Evolutionary conservation across 78 protist genomes (phyloP), one percentile per base, ranked within the genome.

Genomic region (Polysphondylium violaceum): DNA sequence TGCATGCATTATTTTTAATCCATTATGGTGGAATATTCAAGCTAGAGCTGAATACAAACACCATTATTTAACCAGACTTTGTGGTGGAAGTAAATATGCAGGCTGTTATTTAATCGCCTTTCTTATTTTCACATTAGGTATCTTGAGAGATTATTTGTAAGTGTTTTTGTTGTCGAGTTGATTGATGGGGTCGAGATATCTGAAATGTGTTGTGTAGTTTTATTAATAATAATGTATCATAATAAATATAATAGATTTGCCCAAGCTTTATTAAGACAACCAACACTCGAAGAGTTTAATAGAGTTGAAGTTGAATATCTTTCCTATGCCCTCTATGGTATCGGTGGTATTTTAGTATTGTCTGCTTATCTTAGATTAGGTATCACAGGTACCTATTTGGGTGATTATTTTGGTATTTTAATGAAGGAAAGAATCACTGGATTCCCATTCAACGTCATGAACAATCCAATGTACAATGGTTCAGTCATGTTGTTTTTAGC

Each of bases 351-450:
- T 35, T 58, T 96, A 8, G 97, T 93, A 36, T 33, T 47, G 12
- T 23, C 94, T 16, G 56, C 96, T 27, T 60, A 78, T 31, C 29
- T 16, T 7, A 74, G 87, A 29, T 93, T 96, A 47, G 98, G 98
- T 23, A 64, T 96, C 68, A 96, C 98, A 6, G 98, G 98, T 29
- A 95, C 98, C 23, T 95, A 93, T 72, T 78, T 95, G 3, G 98
- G 96, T 33, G 98, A 96, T 74, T 96, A 96, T 83, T 96, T 93
- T 76, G 98, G 97, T 35, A 96, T 96, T 56, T 85, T 95, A 31
- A 93, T 96, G 97, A 72, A 88, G 74, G 92, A 58, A 14, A 41
- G 75, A 23, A 96, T 96, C 63, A 76, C 86, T 29, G 98, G 95
- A 16, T 96, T 96, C 85, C 98, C 98, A 72, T 96, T 95, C 87